phyloP scores from a whole-genome alignment of 2,329 filamentous ascomycete genomes.

The Penicillium capsulatum region DNA sequence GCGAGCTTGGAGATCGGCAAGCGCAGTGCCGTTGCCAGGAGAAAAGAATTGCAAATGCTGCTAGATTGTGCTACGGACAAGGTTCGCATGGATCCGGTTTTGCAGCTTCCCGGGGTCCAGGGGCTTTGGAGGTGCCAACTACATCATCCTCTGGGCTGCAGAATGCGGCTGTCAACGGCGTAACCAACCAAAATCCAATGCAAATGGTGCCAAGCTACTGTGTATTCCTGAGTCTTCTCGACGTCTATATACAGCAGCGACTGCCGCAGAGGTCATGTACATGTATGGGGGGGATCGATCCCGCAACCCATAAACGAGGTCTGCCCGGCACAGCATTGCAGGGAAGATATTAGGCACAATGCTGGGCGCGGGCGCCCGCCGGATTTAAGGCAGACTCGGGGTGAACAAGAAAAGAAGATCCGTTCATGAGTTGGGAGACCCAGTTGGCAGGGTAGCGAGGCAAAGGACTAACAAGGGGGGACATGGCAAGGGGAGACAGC shows the following conservation, averaged over 20 bases:
- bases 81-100: no score
- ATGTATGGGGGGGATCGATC: constrained; percentile 24
- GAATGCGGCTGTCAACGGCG: constrained; percentile 5
- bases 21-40: constrained; percentile 4
- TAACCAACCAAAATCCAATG: neutral
- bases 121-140: constrained; percentile 4
- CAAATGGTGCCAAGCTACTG: constrained; percentile 11
- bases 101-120: no score
- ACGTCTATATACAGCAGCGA: constrained; percentile 30
- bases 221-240: constrained; percentile 23
- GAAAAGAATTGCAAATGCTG: no score
- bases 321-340: constrained; percentile 5
- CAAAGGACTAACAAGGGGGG: constrained; percentile 17
- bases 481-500: constrained; percentile 17
- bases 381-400: no score
- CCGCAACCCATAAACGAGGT: constrained; percentile 8
- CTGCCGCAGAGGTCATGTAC: constrained; percentile 30
- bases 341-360: constrained; percentile 17
- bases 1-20: constrained; percentile 16
- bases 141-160: constrained; percentile 15
- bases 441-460: constrained; percentile 13
- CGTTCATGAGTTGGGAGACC: no score
- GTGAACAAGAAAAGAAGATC: no score
- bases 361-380: no score
- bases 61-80: no score